Evolutionary conservation across 2,329 filamentous ascomycete species (phyloP), one percentile per base, ranked within the genome.

Genomic region (Colletotrichum coccodes): DNA sequence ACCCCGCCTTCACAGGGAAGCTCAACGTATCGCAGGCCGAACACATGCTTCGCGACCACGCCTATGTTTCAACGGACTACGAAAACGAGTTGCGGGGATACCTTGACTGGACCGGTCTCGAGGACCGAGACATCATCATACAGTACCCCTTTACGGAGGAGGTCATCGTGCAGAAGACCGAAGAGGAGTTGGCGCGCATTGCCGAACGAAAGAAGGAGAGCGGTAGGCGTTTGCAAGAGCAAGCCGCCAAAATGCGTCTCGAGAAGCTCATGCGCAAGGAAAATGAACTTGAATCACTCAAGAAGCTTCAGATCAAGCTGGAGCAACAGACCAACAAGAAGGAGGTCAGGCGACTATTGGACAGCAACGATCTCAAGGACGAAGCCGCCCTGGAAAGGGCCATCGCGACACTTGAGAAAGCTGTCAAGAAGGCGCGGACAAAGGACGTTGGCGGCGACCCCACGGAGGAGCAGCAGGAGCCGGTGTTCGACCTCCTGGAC

Each of bases 251-350:
- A 80, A 97, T 98, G 94, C 91, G 96, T 8, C 84, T 99, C 0
- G 96, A 99, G 72, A 97, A 97, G 75, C 85, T 99, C 53, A 94
- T 98, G 78, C 93, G 93, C 76, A 99, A 99, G 80, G 96, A 99
- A 81, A 91, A 97, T 77, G 95, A 98, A 77, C 83, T 98, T 1
- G 95, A 97, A 73, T 98, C 97, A 80, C 98, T 95, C 84, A 94
- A 94, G 77, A 89, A 94, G 68, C 83, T 99, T 4, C 94, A 97
- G 76, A 79, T 84, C 38, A 90, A 89, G 71, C 84, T 98, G 11
- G 87, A 86, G 2, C 90, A 91, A 28, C 89, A 93, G 73, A 72
- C 70, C 28, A 95, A 91, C 50, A 99, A 98, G 82, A 98, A 98
- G 79, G 96, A 98, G 77, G 91, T 90, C 3, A 92, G 93, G 75